Percentiles rank a stretch among this genome's conserved stretches.
Conservation (phyloP, 2,329 filamentous ascomycete species). For the Fusarium marasasianum region DNA sequence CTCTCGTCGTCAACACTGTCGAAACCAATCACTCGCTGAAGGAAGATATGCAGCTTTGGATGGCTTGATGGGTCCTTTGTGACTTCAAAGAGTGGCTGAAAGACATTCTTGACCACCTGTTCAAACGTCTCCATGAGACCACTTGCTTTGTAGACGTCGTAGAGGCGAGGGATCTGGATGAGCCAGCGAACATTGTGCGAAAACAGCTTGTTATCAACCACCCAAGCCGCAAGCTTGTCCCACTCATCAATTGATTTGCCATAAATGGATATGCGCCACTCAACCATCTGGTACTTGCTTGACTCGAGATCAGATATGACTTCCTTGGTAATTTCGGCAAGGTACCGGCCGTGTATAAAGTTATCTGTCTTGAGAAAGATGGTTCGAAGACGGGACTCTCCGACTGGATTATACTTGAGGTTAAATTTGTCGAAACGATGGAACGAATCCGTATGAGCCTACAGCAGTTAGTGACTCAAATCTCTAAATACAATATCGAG, state of each 20-base stretch:
- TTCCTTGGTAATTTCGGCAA: constrained; percentile 97
- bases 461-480: constrained; percentile 5
- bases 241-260: constrained; percentile 92
- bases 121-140: constrained; percentile 90
- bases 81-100: constrained; percentile 93
- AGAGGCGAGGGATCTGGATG: constrained; percentile 92
- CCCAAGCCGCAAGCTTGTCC: constrained; percentile 97
- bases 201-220: constrained; percentile 97
- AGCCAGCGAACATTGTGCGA: constrained; percentile 98
- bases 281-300: constrained; percentile 99
- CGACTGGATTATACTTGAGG: constrained; percentile 96
- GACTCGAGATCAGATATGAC: constrained; percentile 97
- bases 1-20: constrained; percentile 99
- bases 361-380: constrained; percentile 99
- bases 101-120: constrained; percentile 89
- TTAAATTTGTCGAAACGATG: constrained; percentile 99
- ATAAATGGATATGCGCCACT: constrained; percentile 99
- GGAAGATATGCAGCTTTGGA: constrained; percentile 92
- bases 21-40: constrained; percentile 95
- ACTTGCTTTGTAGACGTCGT: constrained; percentile 93
- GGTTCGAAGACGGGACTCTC: constrained; percentile 93
- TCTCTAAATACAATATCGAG: background rate
- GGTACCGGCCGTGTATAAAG: constrained; percentile 92
- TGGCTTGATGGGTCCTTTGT: constrained; percentile 87
- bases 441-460: constrained; percentile 97